These are phyloP conservation scores for Pleurotus salmoneostramineus DNA, from an alignment of 768 basidiomycete species.

Conservation along the genomic window DNA sequence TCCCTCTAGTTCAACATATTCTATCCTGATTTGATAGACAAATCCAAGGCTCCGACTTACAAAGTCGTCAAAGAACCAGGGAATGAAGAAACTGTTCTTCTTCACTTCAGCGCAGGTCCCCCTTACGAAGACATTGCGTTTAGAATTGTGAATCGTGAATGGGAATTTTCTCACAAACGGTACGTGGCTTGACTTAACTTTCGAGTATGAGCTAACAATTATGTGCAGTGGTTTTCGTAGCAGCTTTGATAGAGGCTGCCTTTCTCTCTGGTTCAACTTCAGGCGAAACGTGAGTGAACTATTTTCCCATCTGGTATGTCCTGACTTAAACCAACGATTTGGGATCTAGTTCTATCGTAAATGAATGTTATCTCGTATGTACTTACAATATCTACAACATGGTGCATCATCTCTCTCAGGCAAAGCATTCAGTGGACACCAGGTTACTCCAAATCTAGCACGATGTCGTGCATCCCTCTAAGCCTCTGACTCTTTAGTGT, in stretches of 20 bases:
- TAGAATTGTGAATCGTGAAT: conserved; percentile 94
- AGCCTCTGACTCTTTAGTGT: no score
- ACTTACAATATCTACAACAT: neutral
- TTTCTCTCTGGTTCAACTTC: conserved; percentile 97
- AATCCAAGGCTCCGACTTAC: conserved; percentile 94
- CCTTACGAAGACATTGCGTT: conserved; percentile 99
- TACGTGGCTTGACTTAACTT: conserved; percentile 23
- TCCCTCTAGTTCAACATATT: conserved; percentile 86
- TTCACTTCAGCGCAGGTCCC: conserved; percentile 94
- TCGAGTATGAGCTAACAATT: neutral
- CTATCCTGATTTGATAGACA: conserved; percentile 99
- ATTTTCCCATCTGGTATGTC: neutral
- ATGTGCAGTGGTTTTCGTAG: conserved; percentile 83
- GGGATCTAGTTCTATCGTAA: conserved; percentile 5
- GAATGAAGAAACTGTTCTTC: conserved; percentile 90
- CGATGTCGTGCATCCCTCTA: no score
- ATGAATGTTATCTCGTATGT: neutral
- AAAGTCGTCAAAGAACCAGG: conserved; percentile 92
- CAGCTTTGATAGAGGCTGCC: conserved; percentile 94
- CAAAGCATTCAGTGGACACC: no score
- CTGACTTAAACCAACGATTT: conserved; percentile 7
- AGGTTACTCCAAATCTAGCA: no score
- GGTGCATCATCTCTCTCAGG: no score
- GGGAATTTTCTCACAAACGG: conserved; percentile 99
- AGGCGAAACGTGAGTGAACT: conserved; percentile 73